phyloP scores from a whole-genome alignment of 345 rosid species.

The Euphorbia pulcherrima region DNA sequence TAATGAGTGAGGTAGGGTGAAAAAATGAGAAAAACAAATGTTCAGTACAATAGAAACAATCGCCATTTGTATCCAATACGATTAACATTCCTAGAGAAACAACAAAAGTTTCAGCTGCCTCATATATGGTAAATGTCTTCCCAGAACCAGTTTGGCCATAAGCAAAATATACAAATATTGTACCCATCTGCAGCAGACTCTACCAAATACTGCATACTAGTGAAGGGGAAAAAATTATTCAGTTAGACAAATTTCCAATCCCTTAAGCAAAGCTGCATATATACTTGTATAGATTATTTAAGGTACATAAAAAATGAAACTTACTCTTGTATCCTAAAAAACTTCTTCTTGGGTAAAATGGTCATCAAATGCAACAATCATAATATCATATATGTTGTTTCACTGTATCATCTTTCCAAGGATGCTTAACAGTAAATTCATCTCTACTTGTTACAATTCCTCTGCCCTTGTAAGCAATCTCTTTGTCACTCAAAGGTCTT shows the following conservation, averaged over 20 bases:
- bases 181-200: slow-evolving; percentile 96
- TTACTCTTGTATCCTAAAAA: slow-evolving; percentile 85
- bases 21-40: too few relatives aligned
- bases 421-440: slow-evolving; percentile 91
- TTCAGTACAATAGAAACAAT: too few relatives aligned
- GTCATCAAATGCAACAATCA: slow-evolving; percentile 80
- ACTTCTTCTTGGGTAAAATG: slow-evolving; percentile 69
- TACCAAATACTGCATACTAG: slow-evolving; percentile 62
- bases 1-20: too few relatives aligned
- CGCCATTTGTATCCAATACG: too few relatives aligned
- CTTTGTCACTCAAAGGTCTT: slow-evolving; percentile 82
- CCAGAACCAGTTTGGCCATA: slow-evolving; percentile 99
- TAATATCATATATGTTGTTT: slow-evolving; percentile 89
- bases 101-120: slow-evolving; percentile 44
- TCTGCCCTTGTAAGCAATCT: slow-evolving; percentile 51
- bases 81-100: too few relatives aligned
- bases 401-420: slow-evolving; percentile 83
- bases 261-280: background rate
- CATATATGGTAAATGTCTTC: slow-evolving; percentile 93
- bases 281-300: background rate
- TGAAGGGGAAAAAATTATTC: slow-evolving; percentile 7
- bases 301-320: slow-evolving; percentile 20
- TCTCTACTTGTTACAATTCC: slow-evolving; percentile 44
- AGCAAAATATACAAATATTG: slow-evolving; percentile 92
- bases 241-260: background rate